Percentiles rank a stretch among this genome's conserved stretches.
Conservation (phyloP, 1,139 yeast genomes). For the Petasospora rhodanensis region DNA sequence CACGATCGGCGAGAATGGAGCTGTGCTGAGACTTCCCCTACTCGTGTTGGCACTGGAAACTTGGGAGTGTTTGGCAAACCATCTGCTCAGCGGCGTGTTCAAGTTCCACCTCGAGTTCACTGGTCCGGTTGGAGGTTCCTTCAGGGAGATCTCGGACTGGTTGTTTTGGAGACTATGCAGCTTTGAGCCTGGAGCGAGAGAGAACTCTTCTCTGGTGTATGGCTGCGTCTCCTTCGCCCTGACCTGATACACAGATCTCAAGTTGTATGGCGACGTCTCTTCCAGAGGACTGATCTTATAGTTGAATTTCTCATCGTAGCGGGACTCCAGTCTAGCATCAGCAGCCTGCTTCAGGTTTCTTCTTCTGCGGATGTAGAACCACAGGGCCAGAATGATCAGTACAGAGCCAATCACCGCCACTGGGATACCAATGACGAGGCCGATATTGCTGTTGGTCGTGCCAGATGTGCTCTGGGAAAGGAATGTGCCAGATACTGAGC, state of each 20-base stretch:
- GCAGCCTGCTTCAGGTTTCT: conserved; percentile 6
- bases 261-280: conserved; percentile 11
- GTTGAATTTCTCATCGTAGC: conserved; percentile 23
- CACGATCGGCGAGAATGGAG: conserved; percentile 19
- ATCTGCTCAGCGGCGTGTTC: conserved; percentile 24
- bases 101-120: conserved; percentile 20
- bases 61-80: conserved; percentile 21
- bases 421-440: conserved; percentile 24
- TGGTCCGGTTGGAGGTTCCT: conserved; percentile 14
- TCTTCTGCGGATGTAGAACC: conserved; percentile 15
- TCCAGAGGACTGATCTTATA: conserved; percentile 15
- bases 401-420: conserved; percentile 19
- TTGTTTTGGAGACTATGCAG: conserved; percentile 3
- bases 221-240: conserved; percentile 4
- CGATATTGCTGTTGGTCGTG: conserved; percentile 13
- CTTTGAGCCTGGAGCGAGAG: background rate
- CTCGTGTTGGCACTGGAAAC: conserved; percentile 10
- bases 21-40: conserved; percentile 20
- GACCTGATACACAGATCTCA: conserved; percentile 16
- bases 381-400: conserved; percentile 11
- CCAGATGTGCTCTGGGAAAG: conserved; percentile 8
- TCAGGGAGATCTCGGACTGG: conserved; percentile 18
- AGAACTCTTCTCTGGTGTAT: background rate
- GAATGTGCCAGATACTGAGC: background rate
- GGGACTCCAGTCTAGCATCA: conserved; percentile 10